Evolutionary conservation across 225 moss, liverwort and hornwort genomes (phyloP).

Genomic region (Ulota crispa): DNA sequence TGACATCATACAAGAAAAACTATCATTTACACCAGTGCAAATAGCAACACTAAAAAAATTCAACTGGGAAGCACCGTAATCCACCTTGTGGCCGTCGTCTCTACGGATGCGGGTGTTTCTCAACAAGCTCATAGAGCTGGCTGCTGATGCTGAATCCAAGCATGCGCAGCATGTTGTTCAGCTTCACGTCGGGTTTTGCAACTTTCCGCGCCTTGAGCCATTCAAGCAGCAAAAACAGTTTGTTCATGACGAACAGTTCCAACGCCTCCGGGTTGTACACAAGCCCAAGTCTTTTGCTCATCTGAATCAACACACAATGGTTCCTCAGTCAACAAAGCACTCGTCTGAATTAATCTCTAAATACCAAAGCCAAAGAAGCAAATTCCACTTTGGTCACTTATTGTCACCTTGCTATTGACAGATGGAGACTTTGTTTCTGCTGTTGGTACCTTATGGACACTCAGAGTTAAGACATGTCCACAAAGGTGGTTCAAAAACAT

Average conservation of each 20-base stretch:
- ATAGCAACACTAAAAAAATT: background rate
- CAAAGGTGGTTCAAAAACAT: background rate
- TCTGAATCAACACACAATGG: conserved; percentile 44
- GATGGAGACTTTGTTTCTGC: background rate
- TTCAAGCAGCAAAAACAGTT: conserved; percentile 71
- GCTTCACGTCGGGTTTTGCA: conserved; percentile 57
- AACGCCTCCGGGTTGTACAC: conserved; percentile 97
- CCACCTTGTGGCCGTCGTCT: background rate
- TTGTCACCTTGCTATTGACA: background rate
- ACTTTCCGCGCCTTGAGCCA: conserved; percentile 80
- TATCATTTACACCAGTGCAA: background rate
- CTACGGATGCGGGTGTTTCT: conserved; percentile 59
- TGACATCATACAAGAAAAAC: conserved; percentile 9
- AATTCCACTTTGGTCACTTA: background rate
- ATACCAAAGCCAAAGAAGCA: background rate
- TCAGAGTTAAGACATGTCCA: background rate
- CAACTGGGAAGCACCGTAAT: background rate
- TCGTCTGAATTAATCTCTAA: background rate
- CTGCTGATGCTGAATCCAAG: conserved; percentile 75
- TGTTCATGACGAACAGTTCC: conserved; percentile 91
- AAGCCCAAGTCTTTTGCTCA: conserved; percentile 86
- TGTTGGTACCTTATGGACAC: background rate
- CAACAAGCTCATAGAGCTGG: conserved; percentile 69
- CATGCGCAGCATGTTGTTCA: conserved; percentile 86
- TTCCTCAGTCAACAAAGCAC: background rate